These are phyloP conservation scores for Aspergillus fumigatiaffinis DNA, from an alignment of 2,329 filamentous ascomycete species.

Conservation along the genomic window DNA sequence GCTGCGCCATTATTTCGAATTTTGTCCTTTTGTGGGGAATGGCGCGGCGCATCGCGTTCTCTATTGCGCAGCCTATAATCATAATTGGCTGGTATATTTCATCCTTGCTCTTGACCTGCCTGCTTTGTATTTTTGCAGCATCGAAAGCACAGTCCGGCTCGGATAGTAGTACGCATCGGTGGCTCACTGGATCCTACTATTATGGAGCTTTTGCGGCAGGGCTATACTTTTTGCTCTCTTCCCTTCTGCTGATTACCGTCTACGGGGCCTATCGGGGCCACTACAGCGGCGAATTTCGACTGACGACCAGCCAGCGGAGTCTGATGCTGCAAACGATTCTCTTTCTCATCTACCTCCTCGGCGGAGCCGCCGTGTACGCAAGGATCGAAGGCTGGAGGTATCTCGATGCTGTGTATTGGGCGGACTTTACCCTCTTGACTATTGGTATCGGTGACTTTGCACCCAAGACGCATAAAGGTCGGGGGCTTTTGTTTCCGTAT, in stretches of 20 bases:
- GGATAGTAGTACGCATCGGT: conserved; percentile 30
- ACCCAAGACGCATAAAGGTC: conserved; percentile 30
- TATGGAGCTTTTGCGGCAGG: conserved; percentile 57
- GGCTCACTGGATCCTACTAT: conserved; percentile 56
- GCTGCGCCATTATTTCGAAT: conserved; percentile 53
- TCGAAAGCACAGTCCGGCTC: conserved; percentile 6
- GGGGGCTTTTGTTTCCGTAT: conserved; percentile 32
- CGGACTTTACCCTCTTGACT: conserved; percentile 34
- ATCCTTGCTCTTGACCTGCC: conserved; percentile 51
- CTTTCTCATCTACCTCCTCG: conserved; percentile 38
- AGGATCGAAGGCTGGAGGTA: conserved; percentile 34
- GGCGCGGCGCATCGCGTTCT: conserved; percentile 53
- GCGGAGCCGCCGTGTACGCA: conserved; percentile 37
- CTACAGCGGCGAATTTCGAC: conserved; percentile 54
- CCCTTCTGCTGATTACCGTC: conserved; percentile 53
- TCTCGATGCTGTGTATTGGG: conserved; percentile 33
- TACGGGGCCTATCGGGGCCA: conserved; percentile 52
- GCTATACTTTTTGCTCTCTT: conserved; percentile 54
- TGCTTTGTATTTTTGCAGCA: conserved; percentile 47
- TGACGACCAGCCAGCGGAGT: conserved; percentile 55
- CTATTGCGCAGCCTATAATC: conserved; percentile 56
- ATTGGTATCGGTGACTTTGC: conserved; percentile 33
- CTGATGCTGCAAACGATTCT: conserved; percentile 44
- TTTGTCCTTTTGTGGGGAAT: conserved; percentile 56
- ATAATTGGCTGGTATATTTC: conserved; percentile 57